These are phyloP conservation scores for Marsdenia floribunda DNA, from an alignment of 257 asterid genomes.

Conservation along the genomic window DNA sequence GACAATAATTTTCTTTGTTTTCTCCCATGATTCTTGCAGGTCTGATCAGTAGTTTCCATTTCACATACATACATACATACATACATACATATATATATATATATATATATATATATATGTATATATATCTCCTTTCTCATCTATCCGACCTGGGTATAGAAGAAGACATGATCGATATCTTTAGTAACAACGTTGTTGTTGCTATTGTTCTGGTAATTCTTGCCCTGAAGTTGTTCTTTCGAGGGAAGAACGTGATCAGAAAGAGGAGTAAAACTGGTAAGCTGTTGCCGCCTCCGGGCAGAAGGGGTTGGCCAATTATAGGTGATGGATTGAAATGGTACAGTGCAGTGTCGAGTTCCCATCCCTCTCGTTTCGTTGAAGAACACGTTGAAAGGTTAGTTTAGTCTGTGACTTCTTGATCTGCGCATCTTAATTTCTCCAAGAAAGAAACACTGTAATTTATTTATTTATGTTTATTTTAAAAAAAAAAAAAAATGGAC, in stretches of 20 bases:
- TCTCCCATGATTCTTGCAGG: conserved; percentile 9
- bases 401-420: neutral
- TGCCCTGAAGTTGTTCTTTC: conserved; percentile 22
- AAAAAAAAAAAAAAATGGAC: no score
- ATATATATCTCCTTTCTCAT: no score
- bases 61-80: no score
- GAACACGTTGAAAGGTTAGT: conserved; percentile 57
- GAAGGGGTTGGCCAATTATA: conserved; percentile 70
- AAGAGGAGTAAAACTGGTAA: conserved; percentile 15
- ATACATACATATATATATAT: no score
- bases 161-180: conserved; percentile 29
- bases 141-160: no score
- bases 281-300: conserved; percentile 81
- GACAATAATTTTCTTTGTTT: neutral
- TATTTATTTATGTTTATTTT: neutral
- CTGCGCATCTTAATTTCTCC: no score
- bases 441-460: no score
- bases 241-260: neutral
- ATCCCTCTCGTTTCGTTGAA: conserved; percentile 74
- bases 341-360: conserved; percentile 80
- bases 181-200: neutral
- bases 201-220: conserved; percentile 24
- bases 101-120: no score
- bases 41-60: no score
- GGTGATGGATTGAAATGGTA: conserved; percentile 85